These are phyloP conservation scores for Aspergillus proliferans DNA, from an alignment of 2,329 filamentous ascomycete genomes.

Conservation along the genomic window DNA sequence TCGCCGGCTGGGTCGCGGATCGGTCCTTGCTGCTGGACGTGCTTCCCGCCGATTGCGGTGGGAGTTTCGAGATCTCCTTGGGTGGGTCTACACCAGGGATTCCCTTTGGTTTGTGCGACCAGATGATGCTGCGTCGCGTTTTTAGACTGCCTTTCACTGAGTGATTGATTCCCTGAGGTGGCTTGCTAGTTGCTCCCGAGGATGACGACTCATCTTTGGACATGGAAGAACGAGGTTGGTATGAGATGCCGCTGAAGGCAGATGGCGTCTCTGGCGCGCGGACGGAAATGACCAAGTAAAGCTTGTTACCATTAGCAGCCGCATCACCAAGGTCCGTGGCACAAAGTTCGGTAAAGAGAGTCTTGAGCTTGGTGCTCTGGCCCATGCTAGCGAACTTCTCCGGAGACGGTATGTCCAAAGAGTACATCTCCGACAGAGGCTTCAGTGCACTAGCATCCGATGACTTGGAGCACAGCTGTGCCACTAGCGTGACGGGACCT, in stretches of 20 bases:
- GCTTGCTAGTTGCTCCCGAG: conserved; percentile 14
- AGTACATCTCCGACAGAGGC: conserved; percentile 76
- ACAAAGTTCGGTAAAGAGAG: conserved; percentile 80
- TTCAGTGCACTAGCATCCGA: conserved; percentile 56
- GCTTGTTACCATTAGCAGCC: conserved; percentile 57
- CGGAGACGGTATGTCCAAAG: conserved; percentile 68
- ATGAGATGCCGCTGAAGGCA: conserved; percentile 10
- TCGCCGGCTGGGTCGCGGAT: conserved; percentile 18
- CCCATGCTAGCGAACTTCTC: conserved; percentile 62
- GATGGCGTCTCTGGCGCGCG: conserved; percentile 52
- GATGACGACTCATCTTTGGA: conserved; percentile 27
- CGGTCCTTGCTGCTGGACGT: conserved; percentile 22
- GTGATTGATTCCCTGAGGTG: conserved; percentile 21
- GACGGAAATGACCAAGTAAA: conserved; percentile 81
- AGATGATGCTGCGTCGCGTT: conserved; percentile 42
- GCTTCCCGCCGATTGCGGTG: conserved; percentile 28
- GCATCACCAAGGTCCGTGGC: conserved; percentile 65
- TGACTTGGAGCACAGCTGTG: conserved; percentile 70
- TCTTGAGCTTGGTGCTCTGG: conserved; percentile 65
- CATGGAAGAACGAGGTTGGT: conserved; percentile 25
- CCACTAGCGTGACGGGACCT: conserved; percentile 68
- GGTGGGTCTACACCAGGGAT: conserved; percentile 24
- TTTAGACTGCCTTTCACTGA: conserved; percentile 32
- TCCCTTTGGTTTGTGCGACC: conserved; percentile 31
- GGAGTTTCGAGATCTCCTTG: conserved; percentile 20